Evolutionary conservation across 345 rosid species (phyloP), one percentile per base, ranked within the genome.

Genomic region (Eucalyptus shirleyi): DNA sequence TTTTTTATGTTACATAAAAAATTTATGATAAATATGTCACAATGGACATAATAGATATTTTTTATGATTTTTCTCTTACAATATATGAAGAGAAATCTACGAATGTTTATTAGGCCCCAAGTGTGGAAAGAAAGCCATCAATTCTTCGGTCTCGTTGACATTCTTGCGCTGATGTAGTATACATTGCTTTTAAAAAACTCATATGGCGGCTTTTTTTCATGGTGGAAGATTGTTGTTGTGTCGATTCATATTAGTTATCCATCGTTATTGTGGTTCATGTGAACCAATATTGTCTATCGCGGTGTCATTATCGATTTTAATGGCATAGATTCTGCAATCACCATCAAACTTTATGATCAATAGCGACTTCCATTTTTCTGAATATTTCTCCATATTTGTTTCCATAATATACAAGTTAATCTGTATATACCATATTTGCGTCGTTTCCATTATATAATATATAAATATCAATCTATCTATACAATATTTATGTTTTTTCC

Each of bases 141-240:
- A 65, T 65, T n/a, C 19, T 4, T 65, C 10, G 3, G 3, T 65
- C 21, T 32, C 1, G 1, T 16, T 2, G 2, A 65, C 40, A n/a
- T n/a, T 65, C 77, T 65, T 65, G 37, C 1, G 6, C 11, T 0
- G 1, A n/a, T 65, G 37, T 9, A 0, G 5, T n/a, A 14, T n/a
- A 65, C 37, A n/a, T n/a, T n/a, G 40, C 77, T 15, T n/a, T 16
- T 4, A 72, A 18, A 9, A 18, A 37, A 28, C 42, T 37, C 4
- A 24, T 6, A 19, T 11, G 83, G 6, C 28, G 5, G 2, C 83
- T 77, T 37, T 11, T 13, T 77, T 37, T 40, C 28, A 1, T 5
- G 28, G 28, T 21, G 47, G 47, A 19, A 24, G 23, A 37, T 12
- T 19, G 24, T 37, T 2, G 28, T 16, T 9, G 1, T 77, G 28